Conservation (phyloP, 257 asterid genomes). For the Solanum chmielewskii region DNA sequence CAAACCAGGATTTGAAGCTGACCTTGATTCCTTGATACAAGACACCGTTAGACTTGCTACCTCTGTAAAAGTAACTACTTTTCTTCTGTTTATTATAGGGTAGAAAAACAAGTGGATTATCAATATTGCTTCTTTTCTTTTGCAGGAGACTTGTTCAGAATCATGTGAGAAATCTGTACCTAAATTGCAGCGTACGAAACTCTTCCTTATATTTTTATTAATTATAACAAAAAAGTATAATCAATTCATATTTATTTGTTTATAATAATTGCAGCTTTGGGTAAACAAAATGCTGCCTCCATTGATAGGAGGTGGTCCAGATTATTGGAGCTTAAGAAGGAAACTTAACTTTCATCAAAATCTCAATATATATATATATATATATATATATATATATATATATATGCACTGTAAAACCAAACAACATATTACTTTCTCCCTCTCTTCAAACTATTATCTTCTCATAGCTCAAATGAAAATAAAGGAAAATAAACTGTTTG, state of each 20-base stretch:
- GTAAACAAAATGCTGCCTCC: constrained; percentile 51
- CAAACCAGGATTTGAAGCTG: constrained; percentile 77
- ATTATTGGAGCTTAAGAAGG: constrained; percentile 57
- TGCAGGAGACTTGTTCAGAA: constrained; percentile 83
- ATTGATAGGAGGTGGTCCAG: constrained; percentile 64
- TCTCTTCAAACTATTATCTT: background rate
- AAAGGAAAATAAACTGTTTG: background rate
- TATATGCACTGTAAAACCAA: background rate
- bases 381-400: background rate
- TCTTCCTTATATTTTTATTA: background rate
- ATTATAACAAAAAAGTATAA: background rate
- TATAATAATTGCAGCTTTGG: constrained; percentile 40
- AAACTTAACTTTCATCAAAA: background rate
- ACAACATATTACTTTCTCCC: background rate
- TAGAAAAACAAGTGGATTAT: background rate
- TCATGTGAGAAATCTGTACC: constrained; percentile 68
- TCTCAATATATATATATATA: background rate
- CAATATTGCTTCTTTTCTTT: background rate
- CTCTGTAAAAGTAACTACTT: constrained; percentile 41
- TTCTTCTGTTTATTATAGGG: background rate
- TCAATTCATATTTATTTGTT: background rate
- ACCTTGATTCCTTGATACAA: constrained; percentile 64
- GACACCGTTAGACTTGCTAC: constrained; percentile 63
- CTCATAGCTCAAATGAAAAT: background rate
- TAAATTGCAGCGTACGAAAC: constrained; percentile 44